Conservation (phyloP, 257 asterid species). For the Cordia subcordata region DNA sequence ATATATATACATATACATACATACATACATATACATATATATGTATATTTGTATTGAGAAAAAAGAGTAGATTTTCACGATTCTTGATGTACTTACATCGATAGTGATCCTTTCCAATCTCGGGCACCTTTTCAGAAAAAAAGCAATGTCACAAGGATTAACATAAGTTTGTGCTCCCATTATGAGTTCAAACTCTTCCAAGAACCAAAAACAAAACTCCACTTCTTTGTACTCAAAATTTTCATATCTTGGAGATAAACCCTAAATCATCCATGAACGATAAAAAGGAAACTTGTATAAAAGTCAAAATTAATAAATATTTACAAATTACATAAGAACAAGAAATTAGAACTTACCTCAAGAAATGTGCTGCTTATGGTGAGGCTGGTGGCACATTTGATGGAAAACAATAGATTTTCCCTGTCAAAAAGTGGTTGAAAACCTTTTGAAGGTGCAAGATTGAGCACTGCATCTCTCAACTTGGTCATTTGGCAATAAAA, state of each 20-base stretch:
- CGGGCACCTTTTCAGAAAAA: slow-evolving; percentile 25
- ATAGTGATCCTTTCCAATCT: slow-evolving; percentile 18
- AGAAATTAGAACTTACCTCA: slow-evolving; percentile 23
- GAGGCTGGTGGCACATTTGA: slow-evolving; percentile 10
- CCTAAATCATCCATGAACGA: slow-evolving; percentile 12
- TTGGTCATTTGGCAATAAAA: neutral
- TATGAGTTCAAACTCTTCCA: slow-evolving; percentile 24
- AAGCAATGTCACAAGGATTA: slow-evolving; percentile 26
- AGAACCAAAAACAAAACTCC: slow-evolving; percentile 2
- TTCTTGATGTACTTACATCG: slow-evolving; percentile 8
- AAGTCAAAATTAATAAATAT: neutral
- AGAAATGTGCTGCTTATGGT: slow-evolving; percentile 20
- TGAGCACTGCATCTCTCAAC: slow-evolving; percentile 17
- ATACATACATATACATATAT: too few relatives aligned
- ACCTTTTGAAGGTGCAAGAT: slow-evolving; percentile 5
- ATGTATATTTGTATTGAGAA: too few relatives aligned
- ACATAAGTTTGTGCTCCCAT: slow-evolving; percentile 24
- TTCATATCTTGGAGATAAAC: slow-evolving; percentile 13
- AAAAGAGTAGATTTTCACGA: neutral
- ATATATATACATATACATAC: too few relatives aligned
- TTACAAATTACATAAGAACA: neutral
- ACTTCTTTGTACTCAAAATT: slow-evolving; percentile 7
- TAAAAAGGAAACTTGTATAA: neutral
- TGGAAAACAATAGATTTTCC: neutral
- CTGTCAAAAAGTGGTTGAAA: slow-evolving; percentile 5